phyloP scores from a whole-genome alignment of 1,284 basidiomycete species.

The Meripilus lineatus region DNA sequence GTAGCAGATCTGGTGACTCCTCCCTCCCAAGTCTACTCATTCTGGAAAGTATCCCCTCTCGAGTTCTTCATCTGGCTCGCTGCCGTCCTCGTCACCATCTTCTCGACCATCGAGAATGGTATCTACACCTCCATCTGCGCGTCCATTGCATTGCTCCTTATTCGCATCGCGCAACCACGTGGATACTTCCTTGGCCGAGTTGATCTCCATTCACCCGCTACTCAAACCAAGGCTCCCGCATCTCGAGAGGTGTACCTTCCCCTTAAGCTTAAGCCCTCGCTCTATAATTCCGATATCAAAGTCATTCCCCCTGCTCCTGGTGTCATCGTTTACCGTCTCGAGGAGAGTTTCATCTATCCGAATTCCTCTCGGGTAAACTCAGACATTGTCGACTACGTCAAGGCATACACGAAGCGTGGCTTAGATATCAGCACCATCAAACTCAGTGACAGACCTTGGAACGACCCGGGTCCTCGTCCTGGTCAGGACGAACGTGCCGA shows the following conservation, averaged over 20 bases:
- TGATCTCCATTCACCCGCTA: constrained; percentile 34
- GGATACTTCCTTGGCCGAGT: constrained; percentile 88
- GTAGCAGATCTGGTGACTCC: constrained; percentile 90
- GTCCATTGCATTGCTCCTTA: constrained; percentile 80
- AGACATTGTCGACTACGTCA: constrained; percentile 79
- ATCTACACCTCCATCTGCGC: constrained; percentile 89
- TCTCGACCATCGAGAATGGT: constrained; percentile 88
- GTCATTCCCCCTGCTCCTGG: constrained; percentile 83
- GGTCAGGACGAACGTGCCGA: constrained; percentile 41
- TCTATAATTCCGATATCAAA: constrained; percentile 69
- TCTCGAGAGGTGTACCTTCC: constrained; percentile 87
- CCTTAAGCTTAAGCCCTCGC: constrained; percentile 48
- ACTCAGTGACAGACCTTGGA: constrained; percentile 87
- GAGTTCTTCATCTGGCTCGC: constrained; percentile 91
- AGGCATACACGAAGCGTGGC: constrained; percentile 72
- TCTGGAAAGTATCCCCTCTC: constrained; percentile 92
- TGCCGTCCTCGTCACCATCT: constrained; percentile 86
- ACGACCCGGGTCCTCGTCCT: constrained; percentile 78
- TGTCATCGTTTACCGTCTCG: constrained; percentile 89
- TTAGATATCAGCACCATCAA: constrained; percentile 62
- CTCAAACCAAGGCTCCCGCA: constrained; percentile 24
- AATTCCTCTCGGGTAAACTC: constrained; percentile 83
- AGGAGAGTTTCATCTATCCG: constrained; percentile 93
- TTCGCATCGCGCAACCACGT: constrained; percentile 89
- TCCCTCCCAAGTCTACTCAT: constrained; percentile 84